Evolutionary conservation across 805 yeast genomes (phyloP).

Genomic region (Metschnikowia hibisci): DNA sequence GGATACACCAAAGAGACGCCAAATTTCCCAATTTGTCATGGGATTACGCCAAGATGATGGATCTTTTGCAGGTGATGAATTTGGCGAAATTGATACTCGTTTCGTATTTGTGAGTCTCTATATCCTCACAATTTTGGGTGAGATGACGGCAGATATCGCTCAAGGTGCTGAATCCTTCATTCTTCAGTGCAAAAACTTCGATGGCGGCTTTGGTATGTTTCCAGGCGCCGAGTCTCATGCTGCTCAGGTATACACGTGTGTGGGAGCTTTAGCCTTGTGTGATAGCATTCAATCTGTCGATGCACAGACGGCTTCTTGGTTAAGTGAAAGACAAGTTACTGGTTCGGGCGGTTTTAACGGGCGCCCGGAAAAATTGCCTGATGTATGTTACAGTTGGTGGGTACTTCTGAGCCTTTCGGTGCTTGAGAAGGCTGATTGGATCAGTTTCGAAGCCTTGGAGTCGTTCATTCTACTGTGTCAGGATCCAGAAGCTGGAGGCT

Average conservation of each 20-base stretch:
- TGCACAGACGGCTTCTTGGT: conserved; percentile 72
- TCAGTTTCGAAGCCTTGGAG: conserved; percentile 59
- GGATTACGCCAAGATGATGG: conserved; percentile 59
- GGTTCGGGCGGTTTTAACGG: conserved; percentile 91
- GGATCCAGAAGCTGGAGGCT: conserved; percentile 78
- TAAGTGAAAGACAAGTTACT: conserved; percentile 79
- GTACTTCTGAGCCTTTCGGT: conserved; percentile 73
- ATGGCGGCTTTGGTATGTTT: conserved; percentile 90
- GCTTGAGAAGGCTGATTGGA: conserved; percentile 67
- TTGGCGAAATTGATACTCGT: conserved; percentile 91
- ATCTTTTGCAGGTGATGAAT: conserved; percentile 82
- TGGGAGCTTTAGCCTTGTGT: conserved; percentile 63
- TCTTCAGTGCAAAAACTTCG: conserved; percentile 74
- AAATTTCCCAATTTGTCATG: conserved; percentile 24
- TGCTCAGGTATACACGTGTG: conserved; percentile 84
- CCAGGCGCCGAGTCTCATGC: conserved; percentile 97
- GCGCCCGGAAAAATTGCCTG: conserved; percentile 91
- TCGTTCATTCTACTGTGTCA: conserved; percentile 73
- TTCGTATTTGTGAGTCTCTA: conserved; percentile 82
- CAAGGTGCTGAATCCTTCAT: conserved; percentile 67
- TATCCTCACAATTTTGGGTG: conserved; percentile 64
- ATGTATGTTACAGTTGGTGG: conserved; percentile 99
- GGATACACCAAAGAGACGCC: conserved; percentile 24
- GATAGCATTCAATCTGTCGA: conserved; percentile 38
- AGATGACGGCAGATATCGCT: conserved; percentile 50